These are phyloP conservation scores for Bolboschoenus planiculmis DNA, from an alignment of 176 grass and related monocot genomes.

Conservation along the genomic window DNA sequence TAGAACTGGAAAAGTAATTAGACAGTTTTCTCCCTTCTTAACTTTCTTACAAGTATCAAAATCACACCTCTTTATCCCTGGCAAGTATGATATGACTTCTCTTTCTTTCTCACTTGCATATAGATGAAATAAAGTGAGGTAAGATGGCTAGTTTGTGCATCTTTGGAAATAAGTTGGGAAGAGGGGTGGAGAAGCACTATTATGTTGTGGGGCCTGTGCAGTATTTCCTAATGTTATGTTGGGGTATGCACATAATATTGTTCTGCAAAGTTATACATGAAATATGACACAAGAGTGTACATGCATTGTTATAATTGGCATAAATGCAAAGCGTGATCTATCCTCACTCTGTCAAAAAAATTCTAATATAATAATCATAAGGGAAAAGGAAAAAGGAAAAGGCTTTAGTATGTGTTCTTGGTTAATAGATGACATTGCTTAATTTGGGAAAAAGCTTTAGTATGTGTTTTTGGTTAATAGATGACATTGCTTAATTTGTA, in stretches of 20 bases:
- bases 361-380: background rate
- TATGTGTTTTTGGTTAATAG: background rate
- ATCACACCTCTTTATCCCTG: background rate
- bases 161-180: conserved; percentile 4
- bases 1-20: background rate
- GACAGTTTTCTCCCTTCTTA: background rate
- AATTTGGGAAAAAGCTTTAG: background rate
- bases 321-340: background rate
- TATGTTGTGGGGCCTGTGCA: background rate
- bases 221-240: background rate
- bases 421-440: background rate
- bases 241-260: too few relatives aligned
- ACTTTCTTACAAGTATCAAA: background rate
- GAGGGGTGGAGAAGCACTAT: background rate
- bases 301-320: background rate
- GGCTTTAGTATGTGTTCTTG: background rate
- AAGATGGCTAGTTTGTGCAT: background rate
- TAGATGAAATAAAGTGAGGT: background rate
- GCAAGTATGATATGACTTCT: background rate
- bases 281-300: background rate
- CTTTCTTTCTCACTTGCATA: background rate
- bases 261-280: background rate
- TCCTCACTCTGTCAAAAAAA: background rate
- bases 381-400: background rate
- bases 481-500: conserved; percentile 15